Conservation (phyloP, 495 filamentous ascomycete species). For the Chaetomium tenue region DNA sequence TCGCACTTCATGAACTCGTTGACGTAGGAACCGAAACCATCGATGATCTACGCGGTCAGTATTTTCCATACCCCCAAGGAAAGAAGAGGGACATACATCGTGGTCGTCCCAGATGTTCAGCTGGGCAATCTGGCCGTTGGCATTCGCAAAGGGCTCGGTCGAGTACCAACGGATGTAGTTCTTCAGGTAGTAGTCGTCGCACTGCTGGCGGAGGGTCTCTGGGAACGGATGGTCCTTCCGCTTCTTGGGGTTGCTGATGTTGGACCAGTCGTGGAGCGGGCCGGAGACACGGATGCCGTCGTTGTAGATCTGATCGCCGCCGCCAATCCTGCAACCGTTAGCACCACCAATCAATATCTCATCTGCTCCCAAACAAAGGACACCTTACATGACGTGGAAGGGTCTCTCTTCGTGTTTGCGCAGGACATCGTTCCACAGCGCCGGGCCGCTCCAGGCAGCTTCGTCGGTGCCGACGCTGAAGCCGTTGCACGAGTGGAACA, state of each 20-base stretch:
- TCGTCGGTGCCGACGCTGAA: constrained; percentile 92
- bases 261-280: constrained; percentile 75
- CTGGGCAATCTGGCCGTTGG: constrained; percentile 85
- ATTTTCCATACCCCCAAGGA: not conserved
- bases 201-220: constrained; percentile 67
- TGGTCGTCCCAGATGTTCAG: constrained; percentile 96
- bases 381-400: constrained; percentile 73
- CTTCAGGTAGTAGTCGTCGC: constrained; percentile 84
- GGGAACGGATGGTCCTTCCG: constrained; percentile 73
- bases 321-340: constrained; percentile 60
- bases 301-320: constrained; percentile 95
- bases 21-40: constrained; percentile 90
- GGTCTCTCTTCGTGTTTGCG: constrained; percentile 66
- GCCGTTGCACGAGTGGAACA: constrained; percentile 96
- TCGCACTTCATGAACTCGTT: constrained; percentile 91
- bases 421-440: constrained; percentile 88
- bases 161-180: constrained; percentile 90
- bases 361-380: not conserved
- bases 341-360: not conserved
- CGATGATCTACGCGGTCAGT: constrained; percentile 63
- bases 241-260: constrained; percentile 78
- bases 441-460: constrained; percentile 75
- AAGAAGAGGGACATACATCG: constrained; percentile 45
- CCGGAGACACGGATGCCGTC: constrained; percentile 82
- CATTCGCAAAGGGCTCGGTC: constrained; percentile 75